Evolutionary conservation across 768 basidiomycete species (phyloP).

Genomic region (Lentinus brumalis): DNA sequence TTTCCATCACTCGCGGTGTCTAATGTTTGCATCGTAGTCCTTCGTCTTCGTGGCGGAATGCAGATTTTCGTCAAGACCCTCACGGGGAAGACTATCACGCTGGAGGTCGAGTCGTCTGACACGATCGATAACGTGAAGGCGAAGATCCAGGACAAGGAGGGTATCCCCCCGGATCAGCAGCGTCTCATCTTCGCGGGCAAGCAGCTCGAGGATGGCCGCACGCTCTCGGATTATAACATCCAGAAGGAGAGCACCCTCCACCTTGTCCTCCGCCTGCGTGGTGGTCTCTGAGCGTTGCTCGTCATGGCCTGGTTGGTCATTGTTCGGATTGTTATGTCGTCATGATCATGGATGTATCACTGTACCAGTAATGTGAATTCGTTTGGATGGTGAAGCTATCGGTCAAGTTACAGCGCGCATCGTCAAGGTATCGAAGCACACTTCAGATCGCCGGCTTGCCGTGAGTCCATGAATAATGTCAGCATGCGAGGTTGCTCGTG

Average conservation of each 20-base stretch:
- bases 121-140: constrained; percentile 36
- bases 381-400: background rate
- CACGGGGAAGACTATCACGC: constrained; percentile 58
- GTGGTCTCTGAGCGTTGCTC: constrained; percentile 36
- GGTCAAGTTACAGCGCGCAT: no score
- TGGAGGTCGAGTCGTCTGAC: constrained; percentile 48
- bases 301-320: background rate
- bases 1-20: background rate
- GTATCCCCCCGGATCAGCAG: constrained; percentile 35
- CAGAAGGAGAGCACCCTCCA: constrained; percentile 35
- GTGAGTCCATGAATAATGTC: no score
- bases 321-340: constrained; percentile 2
- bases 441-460: background rate
- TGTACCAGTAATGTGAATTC: constrained; percentile 7
- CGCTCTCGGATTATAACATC: constrained; percentile 35
- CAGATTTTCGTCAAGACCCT: constrained; percentile 55
- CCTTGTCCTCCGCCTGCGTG: constrained; percentile 51
- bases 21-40: constrained; percentile 30
- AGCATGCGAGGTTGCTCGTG: background rate
- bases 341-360: constrained; percentile 17
- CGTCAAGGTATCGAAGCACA: background rate
- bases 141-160: constrained; percentile 36
- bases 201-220: constrained; percentile 35
- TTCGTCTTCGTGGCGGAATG: constrained; percentile 40
- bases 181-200: constrained; percentile 35